Percentiles rank a stretch among this genome's conserved stretches.
phyloP scores from a whole-genome alignment of 2,329 filamentous ascomycete genomes.

The Aspergillus glaucus region DNA sequence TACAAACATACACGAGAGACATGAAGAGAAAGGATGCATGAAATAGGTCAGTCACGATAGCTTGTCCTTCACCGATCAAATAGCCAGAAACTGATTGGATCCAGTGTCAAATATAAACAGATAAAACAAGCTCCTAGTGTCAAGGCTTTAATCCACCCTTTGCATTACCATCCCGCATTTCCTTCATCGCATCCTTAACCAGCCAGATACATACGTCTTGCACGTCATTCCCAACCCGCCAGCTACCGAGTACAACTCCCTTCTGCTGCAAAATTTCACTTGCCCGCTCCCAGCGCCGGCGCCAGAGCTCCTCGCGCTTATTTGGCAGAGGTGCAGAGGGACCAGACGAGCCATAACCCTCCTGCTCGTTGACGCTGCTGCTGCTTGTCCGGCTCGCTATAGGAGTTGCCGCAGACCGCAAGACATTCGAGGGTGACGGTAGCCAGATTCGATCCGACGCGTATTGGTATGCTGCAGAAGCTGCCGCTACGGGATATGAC shows the following conservation, averaged over 20 bases:
- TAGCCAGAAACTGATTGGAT: too few species aligned
- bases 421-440: slow-evolving; percentile 11
- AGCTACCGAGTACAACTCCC: slow-evolving; percentile 40
- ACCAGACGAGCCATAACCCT: slow-evolving; percentile 7
- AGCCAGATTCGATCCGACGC: slow-evolving; percentile 24
- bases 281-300: slow-evolving; percentile 42
- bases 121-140: too few species aligned
- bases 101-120: too few species aligned
- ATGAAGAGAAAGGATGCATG: too few species aligned
- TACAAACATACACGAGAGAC: too few species aligned
- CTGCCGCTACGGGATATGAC: slow-evolving; percentile 21
- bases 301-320: slow-evolving; percentile 46
- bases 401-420: slow-evolving; percentile 17
- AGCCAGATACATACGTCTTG: slow-evolving; percentile 39
- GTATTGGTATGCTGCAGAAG: slow-evolving; percentile 24
- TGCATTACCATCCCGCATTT: slow-evolving; percentile 6
- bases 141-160: background rate
- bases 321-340: slow-evolving; percentile 32
- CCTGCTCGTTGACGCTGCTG: slow-evolving; percentile 10
- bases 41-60: too few species aligned
- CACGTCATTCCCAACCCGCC: slow-evolving; percentile 42
- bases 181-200: slow-evolving; percentile 34
- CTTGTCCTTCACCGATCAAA: too few species aligned
- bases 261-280: slow-evolving; percentile 36
- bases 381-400: slow-evolving; percentile 13